Evolutionary conservation across 2,329 filamentous ascomycete genomes (phyloP).

Genomic region (Juglanconis oblonga): DNA sequence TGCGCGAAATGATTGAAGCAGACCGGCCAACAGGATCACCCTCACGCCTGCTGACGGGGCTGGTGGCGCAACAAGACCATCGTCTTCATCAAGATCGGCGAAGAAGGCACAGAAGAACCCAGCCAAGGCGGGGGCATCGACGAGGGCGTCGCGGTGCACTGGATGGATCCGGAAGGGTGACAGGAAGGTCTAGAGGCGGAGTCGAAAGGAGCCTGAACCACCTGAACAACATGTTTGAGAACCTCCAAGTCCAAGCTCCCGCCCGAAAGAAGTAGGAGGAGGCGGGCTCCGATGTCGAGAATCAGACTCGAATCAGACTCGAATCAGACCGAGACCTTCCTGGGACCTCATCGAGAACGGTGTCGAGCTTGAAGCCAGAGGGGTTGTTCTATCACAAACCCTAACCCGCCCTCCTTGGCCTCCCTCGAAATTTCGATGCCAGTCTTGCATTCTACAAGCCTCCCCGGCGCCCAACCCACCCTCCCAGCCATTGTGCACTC

Average conservation of each 20-base stretch:
- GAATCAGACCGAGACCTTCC: constrained; percentile 10
- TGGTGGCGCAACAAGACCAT: neutral
- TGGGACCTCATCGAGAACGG: too few species aligned
- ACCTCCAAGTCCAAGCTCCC: constrained; percentile 23
- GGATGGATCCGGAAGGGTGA: constrained; percentile 21
- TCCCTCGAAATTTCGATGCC: too few species aligned
- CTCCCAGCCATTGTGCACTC: too few species aligned
- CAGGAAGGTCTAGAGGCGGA: neutral
- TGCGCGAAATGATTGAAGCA: constrained; percentile 8
- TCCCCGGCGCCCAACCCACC: too few species aligned
- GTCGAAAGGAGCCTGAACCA: constrained; percentile 17
- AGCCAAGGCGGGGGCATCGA: constrained; percentile 4
- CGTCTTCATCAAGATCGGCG: neutral
- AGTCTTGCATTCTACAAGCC: too few species aligned
- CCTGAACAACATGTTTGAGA: constrained; percentile 27
- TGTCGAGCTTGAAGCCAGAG: neutral
- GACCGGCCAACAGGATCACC: constrained; percentile 19
- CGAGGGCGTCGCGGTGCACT: constrained; percentile 16
- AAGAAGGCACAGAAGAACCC: constrained; percentile 11
- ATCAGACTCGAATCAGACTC: neutral
- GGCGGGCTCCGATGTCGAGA: constrained; percentile 10
- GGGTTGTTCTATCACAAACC: too few species aligned
- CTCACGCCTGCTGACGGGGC: neutral
- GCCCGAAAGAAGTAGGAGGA: constrained; percentile 16
- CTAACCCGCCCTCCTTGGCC: too few species aligned